A percentile compares a stretch with the other conserved stretches of the same genome.
These are phyloP conservation scores for Mycena vitilis DNA, from an alignment of 768 basidiomycete genomes.

Conservation along the genomic window DNA sequence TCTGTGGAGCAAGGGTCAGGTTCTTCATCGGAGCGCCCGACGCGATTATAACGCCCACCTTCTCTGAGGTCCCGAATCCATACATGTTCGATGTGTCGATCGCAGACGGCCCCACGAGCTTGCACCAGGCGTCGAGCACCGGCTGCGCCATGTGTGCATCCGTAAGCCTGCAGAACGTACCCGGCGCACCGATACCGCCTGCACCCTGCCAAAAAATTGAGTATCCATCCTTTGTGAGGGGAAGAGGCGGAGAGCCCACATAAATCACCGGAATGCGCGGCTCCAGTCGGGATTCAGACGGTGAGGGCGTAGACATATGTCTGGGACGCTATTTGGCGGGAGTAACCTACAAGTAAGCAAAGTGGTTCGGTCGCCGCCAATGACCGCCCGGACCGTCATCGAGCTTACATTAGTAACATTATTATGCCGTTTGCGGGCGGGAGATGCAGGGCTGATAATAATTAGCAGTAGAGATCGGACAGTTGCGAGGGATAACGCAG, in stretches of 20 bases:
- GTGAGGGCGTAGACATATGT: too few relatives aligned
- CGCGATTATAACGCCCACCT: constrained; percentile 41
- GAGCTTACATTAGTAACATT: neutral
- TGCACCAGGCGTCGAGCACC: constrained; percentile 56
- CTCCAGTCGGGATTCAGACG: neutral
- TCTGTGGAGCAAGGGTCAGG: constrained; percentile 23
- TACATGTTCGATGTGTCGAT: constrained; percentile 61
- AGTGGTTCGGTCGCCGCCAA: neutral
- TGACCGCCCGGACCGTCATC: neutral
- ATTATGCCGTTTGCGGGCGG: neutral
- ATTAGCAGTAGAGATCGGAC: too few relatives aligned
- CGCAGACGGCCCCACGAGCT: constrained; percentile 48
- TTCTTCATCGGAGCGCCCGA: neutral
- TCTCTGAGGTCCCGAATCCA: constrained; percentile 58
- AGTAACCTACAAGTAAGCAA: neutral
- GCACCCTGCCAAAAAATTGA: constrained; percentile 50
- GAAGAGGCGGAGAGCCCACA: constrained; percentile 34
- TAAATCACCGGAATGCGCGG: constrained; percentile 52
- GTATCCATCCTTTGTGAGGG: neutral
- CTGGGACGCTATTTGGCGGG: too few relatives aligned
- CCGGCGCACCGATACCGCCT: constrained; percentile 55
- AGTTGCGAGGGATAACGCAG: too few relatives aligned
- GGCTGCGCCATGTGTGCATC: constrained; percentile 50
- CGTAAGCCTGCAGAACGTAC: constrained; percentile 54
- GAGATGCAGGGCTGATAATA: too few relatives aligned